Conservation (phyloP, 108 stramenopile genomes). For the Epithemia pelagica region DNA sequence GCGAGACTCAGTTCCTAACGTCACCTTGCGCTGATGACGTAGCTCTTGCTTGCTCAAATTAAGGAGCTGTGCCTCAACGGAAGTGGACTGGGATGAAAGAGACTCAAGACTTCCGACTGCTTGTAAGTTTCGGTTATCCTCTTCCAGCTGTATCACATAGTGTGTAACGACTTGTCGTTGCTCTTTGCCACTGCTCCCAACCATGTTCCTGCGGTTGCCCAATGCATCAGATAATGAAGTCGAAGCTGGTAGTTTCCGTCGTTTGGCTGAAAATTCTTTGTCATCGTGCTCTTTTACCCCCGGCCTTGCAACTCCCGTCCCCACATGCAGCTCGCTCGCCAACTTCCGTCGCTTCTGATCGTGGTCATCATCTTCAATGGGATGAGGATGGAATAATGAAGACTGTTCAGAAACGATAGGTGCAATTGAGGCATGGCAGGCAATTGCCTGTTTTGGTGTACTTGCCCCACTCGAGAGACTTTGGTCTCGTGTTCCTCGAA, state of each 20-base stretch:
- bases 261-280: not conserved
- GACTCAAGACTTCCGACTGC: slow-evolving; percentile 15
- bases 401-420: slow-evolving; percentile 2
- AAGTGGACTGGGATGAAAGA: slow-evolving; percentile 33
- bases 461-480: not conserved
- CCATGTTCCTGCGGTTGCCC: not conserved
- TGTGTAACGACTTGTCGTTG: slow-evolving; percentile 36
- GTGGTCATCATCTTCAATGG: not conserved
- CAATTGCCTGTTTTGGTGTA: slow-evolving; percentile 1
- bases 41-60: slow-evolving; percentile 32
- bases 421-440: slow-evolving; percentile 10
- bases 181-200: not conserved
- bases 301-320: not conserved
- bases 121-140: slow-evolving; percentile 14
- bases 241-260: not conserved
- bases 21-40: slow-evolving; percentile 6
- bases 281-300: not conserved
- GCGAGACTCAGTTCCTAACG: not conserved
- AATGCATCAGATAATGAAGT: not conserved
- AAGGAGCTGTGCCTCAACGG: slow-evolving; percentile 34
- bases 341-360: not conserved
- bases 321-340: not conserved
- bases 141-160: slow-evolving; percentile 53
- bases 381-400: not conserved
- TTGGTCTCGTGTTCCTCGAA: not conserved